Conservation (phyloP, 73 alveolate genomes). For the Symbiodinium natans region DNA sequence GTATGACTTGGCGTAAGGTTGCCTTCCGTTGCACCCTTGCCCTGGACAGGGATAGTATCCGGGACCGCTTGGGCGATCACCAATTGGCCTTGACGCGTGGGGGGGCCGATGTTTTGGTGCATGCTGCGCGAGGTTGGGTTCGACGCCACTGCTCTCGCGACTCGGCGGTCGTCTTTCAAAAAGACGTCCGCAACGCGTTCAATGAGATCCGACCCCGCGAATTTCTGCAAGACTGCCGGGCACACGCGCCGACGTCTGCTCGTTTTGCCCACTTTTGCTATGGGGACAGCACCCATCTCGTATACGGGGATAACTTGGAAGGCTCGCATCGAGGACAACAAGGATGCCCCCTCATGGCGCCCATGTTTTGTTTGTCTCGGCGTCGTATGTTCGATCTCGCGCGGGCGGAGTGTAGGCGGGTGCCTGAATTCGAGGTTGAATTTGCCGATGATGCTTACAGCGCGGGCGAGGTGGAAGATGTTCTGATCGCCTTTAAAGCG, state of each 20-base stretch:
- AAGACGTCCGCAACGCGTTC: too few species aligned
- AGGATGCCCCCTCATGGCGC: too few species aligned
- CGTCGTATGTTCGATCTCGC: neutral
- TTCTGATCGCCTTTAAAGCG: neutral
- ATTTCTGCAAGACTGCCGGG: conserved; percentile 7
- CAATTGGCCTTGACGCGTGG: neutral
- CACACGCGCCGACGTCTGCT: conserved; percentile 23
- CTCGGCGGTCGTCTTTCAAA: neutral
- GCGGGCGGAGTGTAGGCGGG: neutral
- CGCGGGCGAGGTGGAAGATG: neutral
- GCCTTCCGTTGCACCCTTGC: neutral
- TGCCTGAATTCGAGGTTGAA: neutral
- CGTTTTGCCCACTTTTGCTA: conserved; percentile 10
- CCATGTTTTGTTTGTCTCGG: too few species aligned
- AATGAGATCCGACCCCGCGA: neutral
- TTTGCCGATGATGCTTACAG: neutral
- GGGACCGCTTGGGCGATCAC: neutral
- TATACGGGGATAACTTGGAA: neutral
- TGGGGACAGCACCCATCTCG: neutral
- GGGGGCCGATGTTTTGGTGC: neutral
- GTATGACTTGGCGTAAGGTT: neutral
- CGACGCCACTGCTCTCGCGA: neutral
- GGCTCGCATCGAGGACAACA: too few species aligned
- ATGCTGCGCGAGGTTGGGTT: neutral
- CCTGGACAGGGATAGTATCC: neutral